A percentile compares a stretch with the other conserved stretches of the same genome.
These are phyloP conservation scores for Phytopythium sindhum DNA, from an alignment of 352 stramenopile species.

Conservation along the genomic window DNA sequence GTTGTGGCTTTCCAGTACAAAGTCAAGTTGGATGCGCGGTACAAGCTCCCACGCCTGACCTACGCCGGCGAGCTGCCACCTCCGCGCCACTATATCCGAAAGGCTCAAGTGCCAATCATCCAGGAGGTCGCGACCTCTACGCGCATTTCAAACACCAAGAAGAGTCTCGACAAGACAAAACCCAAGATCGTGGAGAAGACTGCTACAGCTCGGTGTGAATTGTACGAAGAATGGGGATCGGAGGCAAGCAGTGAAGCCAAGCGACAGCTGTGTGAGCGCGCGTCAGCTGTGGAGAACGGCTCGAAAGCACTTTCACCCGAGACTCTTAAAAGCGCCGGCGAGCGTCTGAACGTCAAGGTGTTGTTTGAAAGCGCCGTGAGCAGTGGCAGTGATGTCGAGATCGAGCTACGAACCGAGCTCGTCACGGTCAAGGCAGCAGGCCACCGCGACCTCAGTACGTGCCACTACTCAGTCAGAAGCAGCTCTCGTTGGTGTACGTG, in stretches of 20 bases:
- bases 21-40: slow-evolving; percentile 66
- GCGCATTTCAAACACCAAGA: slow-evolving; percentile 11
- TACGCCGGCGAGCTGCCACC: slow-evolving; percentile 66
- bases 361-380: slow-evolving; percentile 35
- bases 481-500: slow-evolving; percentile 1
- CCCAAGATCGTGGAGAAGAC: slow-evolving; percentile 21
- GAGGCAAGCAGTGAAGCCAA: not conserved
- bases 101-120: slow-evolving; percentile 63
- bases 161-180: slow-evolving; percentile 8
- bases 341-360: slow-evolving; percentile 34
- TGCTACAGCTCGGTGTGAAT: slow-evolving; percentile 26
- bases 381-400: slow-evolving; percentile 25
- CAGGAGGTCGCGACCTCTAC: slow-evolving; percentile 42
- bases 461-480: not conserved
- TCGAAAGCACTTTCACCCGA: slow-evolving; percentile 41
- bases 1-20: slow-evolving; percentile 36
- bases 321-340: slow-evolving; percentile 29
- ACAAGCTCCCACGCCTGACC: slow-evolving; percentile 68
- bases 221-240: slow-evolving; percentile 32
- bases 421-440: slow-evolving; percentile 38
- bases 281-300: slow-evolving; percentile 25
- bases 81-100: slow-evolving; percentile 78
- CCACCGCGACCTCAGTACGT: slow-evolving; percentile 55
- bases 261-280: slow-evolving; percentile 25
- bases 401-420: slow-evolving; percentile 51